These are phyloP conservation scores for Earliella scabrosa DNA, from an alignment of 1,284 basidiomycete species.

Conservation along the genomic window DNA sequence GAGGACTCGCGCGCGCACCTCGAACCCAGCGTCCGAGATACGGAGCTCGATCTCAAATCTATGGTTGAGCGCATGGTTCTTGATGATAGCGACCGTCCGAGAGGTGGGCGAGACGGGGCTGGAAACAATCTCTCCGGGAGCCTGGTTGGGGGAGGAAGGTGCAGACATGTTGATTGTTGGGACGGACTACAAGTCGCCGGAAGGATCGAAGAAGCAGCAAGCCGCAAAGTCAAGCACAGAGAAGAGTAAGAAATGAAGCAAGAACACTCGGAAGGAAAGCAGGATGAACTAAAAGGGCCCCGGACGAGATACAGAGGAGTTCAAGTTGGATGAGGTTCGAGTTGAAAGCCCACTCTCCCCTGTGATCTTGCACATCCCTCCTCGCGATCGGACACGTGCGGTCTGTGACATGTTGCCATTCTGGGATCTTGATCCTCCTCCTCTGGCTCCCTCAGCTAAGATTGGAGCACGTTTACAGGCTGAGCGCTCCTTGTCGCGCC, in stretches of 20 bases:
- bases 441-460: too few relatives aligned
- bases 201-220: constrained; percentile 16
- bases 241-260: background rate
- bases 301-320: constrained; percentile 16
- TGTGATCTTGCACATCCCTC: background rate
- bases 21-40: constrained; percentile 77
- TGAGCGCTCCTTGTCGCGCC: too few relatives aligned
- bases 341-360: constrained; percentile 1
- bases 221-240: background rate
- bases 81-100: constrained; percentile 80
- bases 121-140: constrained; percentile 23
- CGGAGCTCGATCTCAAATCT: constrained; percentile 77
- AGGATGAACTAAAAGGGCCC: constrained; percentile 13
- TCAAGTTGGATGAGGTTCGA: constrained; percentile 24
- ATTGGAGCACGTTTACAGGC: too few relatives aligned
- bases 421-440: too few relatives aligned
- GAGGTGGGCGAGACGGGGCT: constrained; percentile 42
- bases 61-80: constrained; percentile 68
- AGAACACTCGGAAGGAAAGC: background rate
- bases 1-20: constrained; percentile 48
- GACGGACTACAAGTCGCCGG: constrained; percentile 6
- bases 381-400: constrained; percentile 3
- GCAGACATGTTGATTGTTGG: constrained; percentile 25
- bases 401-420: background rate
- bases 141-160: constrained; percentile 26